Evolutionary conservation across 441 rosid genomes (phyloP), one percentile per base, ranked within the genome.

Genomic region (Erysimum cheiri): DNA sequence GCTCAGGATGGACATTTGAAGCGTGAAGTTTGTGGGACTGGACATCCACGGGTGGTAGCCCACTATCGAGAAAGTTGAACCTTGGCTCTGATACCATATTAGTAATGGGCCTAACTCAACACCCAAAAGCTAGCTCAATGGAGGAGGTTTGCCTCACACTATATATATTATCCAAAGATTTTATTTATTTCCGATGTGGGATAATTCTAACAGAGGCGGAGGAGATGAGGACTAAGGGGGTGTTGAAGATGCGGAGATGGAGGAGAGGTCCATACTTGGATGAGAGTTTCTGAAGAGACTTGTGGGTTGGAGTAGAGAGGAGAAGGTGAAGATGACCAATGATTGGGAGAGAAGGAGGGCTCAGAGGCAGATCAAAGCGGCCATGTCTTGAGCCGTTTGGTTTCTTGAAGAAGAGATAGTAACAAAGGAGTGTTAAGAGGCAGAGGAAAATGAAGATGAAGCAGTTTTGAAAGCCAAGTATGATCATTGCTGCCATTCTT

Each of bases 201-300:
- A n/a, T n/a, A n/a, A n/a, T n/a, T n/a, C n/a, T n/a, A n/a, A n/a
- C n/a, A n/a, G n/a, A n/a, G n/a, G n/a, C n/a, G 0, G 78, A 76
- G 0, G 83, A 80, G 70, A 77, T 67, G 5, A 80, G 72, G 32
- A 78, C 24, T 56, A 63, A 10, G 1, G 36, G 64, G 36, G 19
- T 2, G 5, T 61, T 17, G 36, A 77, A 78, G 3, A 78, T 39
- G 28, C 73, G 76, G 40, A 84, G 80, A 43, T 37, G 39, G 43
- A 80, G 69, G 19, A 82, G 41, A 1, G 83, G 73, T 6, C 84
- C 84, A 15, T 71, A 66, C 41, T 36, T 47, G 41, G 5, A 31
- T 6, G 67, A 47, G 17, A 63, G 67, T 46, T 33, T 63, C 3
- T 63, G 56, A 7, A 64, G 14, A 5, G 69, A 64, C 31, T 36